Evolutionary conservation across 305 asterid species (phyloP).

Genomic region (Fraxinus paxiana): DNA sequence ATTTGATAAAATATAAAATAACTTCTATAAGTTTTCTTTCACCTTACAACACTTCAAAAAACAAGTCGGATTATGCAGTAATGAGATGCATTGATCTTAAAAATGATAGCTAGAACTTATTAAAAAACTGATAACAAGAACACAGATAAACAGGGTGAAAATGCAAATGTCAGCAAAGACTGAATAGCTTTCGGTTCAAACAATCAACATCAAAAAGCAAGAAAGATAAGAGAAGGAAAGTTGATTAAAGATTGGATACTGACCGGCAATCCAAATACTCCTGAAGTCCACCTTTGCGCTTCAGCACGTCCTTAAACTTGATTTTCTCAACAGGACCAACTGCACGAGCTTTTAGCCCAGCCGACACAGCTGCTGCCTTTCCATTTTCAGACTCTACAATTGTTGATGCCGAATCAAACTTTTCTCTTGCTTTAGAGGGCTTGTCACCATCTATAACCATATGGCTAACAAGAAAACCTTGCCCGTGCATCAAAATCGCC

Average conservation of each 20-base stretch:
- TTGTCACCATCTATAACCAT: constrained; percentile 39
- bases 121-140: not conserved
- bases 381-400: constrained; percentile 57
- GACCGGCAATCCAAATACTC: constrained; percentile 96
- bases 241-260: constrained; percentile 23
- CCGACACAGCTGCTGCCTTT: constrained; percentile 78
- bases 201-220: not conserved
- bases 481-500: constrained; percentile 77
- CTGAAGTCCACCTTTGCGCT: constrained; percentile 93
- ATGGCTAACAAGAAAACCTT: constrained; percentile 55
- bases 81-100: constrained; percentile 9
- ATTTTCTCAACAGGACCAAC: constrained; percentile 83
- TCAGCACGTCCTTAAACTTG: constrained; percentile 80
- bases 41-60: not conserved
- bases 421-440: constrained; percentile 45
- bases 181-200: constrained; percentile 20
- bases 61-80: constrained; percentile 3
- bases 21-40: constrained; percentile 12
- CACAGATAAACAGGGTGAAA: constrained; percentile 13
- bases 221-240: constrained; percentile 16
- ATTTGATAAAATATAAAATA: constrained; percentile 14
- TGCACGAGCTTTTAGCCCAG: constrained; percentile 83
- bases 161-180: constrained; percentile 10
- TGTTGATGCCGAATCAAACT: constrained; percentile 33
- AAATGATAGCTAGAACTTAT: constrained; percentile 11